Base-by-base conservation (phyloP, 306 rosid genomes). In the Mucuna pruriens region DNA sequence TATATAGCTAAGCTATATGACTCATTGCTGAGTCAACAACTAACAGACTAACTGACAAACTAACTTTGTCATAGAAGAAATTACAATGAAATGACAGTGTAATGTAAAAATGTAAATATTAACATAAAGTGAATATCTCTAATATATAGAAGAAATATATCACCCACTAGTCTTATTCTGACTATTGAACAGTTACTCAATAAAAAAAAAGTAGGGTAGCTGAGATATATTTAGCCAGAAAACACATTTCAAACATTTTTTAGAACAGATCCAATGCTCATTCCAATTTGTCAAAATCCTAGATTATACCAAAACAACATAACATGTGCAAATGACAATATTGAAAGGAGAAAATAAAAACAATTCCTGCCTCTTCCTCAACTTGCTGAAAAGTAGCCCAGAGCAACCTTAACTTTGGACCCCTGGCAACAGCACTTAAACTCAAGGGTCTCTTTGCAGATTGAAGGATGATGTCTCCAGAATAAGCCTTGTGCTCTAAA, bases 381-480 rank as follows among this genome's bases (percentile, higher is more conserved):
- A 95, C 82, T 78, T 71, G 89, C 84, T 55, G 93, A 86, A 93
- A 93, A 68, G 95, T 77, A 80, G 90, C 89, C 94, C 95, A 95
- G 65, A 95, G 90, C 89, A 95, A 87, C 77, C 90, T 84, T 76
- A 95, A 83, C 87, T 94, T 90, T 38, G 99, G 93, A 87, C 94
- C 98, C 81, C 84, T 95, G 29, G 93, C 90, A 60, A 95, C 80
- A 74, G 98, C 99, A 79, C 83, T 95, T 88, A 95, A 88, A 86
- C 94, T 89, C 88, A 89, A 84, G 58, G 94, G 97, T 73, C 57
- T 85, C 75, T 87, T 90, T 57, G 85, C 74, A 78, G 23, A 78
- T 76, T 85, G 86, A 80, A 77, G 79, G 83, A 84, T 67, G 85
- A 74, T 78, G 58, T 83, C 85, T 78, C 94, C 92, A 51, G 85